Evolutionary conservation across 768 basidiomycete genomes (phyloP).

Genomic region (Mycena capillaripes): DNA sequence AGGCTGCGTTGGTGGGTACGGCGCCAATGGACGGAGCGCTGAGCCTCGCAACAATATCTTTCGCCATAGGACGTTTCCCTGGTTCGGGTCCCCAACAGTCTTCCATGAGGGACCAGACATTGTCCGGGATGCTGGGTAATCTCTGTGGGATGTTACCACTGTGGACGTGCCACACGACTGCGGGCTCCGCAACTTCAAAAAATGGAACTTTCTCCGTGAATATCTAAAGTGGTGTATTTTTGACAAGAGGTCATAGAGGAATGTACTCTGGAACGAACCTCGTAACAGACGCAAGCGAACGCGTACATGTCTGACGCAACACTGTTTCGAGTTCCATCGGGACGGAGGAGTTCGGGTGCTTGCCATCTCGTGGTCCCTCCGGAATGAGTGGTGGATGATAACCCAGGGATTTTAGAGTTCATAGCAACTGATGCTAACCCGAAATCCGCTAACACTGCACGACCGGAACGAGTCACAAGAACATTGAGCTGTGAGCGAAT

Average conservation of each 20-base stretch:
- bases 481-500: constrained; percentile 37
- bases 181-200: constrained; percentile 30
- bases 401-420: constrained; percentile 34
- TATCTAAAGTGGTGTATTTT: constrained; percentile 31
- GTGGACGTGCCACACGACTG: constrained; percentile 34
- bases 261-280: constrained; percentile 34
- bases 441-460: constrained; percentile 44
- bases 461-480: constrained; percentile 38
- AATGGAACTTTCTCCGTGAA: constrained; percentile 42
- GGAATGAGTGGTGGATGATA: constrained; percentile 26
- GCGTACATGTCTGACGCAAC: constrained; percentile 45
- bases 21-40: constrained; percentile 14
- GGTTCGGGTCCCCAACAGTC: constrained; percentile 18
- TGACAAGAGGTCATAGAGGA: not conserved
- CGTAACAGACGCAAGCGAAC: constrained; percentile 44
- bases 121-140: constrained; percentile 7
- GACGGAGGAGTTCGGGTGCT: constrained; percentile 42
- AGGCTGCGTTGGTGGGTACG: not conserved
- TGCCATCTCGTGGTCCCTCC: constrained; percentile 43
- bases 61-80: constrained; percentile 6
- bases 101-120: constrained; percentile 22
- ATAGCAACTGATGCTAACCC: constrained; percentile 39
- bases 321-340: constrained; percentile 30
- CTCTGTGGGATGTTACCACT: not conserved
- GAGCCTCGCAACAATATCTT: constrained; percentile 12